Base-by-base conservation (phyloP, 2,329 filamentous ascomycete genomes). In the Aspergillus sp. region DNA sequence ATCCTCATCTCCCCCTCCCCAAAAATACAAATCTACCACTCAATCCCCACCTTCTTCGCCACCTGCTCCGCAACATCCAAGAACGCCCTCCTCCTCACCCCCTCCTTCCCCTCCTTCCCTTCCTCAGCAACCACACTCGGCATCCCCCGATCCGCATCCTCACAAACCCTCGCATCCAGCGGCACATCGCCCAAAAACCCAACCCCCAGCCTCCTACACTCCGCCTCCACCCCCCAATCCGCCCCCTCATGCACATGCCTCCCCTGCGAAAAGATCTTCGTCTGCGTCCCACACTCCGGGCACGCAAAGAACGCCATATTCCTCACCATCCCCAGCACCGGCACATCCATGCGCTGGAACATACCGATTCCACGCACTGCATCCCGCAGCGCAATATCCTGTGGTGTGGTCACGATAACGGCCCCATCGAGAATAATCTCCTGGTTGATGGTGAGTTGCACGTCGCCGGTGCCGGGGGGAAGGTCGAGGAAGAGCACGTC, bases 401-500 rank as follows among this genome's bases (percentile, higher is more conserved):
- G 95, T 2, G 95, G 95, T 0, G 95, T 99, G 0, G 92, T 95
- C 1, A 99, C 88, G 38, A 99, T 91, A 15, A 98, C 82, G 0
- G 73, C 79, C 83, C 92, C 94, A 68, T 96, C 91, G 2, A 99
- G 81, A n/a, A 90, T 82, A 10, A 99, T 83, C 78, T 97, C 94
- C 75, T 99, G 95, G 15, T 92, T 94, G 62, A 99, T 95, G n/a
- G 92, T 97, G 66, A 99, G 82, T 73, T 99, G 95, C 0, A 94
- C 94, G 71, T 99, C 95, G 23, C 95, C 95, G 0, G 95, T 99
- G 2, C 95, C 95, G 0, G 95, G 95, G 0, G 95, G 95, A 52
- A 99, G 78, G 74, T 99, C 95, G 2, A 99, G 81, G 3, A 99
- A 89, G 0, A 99, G 82, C 2, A 98, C 80, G 73, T 99, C 95